Conservation (phyloP, 306 rosid genomes). For the Fragaria vesca region DNA sequence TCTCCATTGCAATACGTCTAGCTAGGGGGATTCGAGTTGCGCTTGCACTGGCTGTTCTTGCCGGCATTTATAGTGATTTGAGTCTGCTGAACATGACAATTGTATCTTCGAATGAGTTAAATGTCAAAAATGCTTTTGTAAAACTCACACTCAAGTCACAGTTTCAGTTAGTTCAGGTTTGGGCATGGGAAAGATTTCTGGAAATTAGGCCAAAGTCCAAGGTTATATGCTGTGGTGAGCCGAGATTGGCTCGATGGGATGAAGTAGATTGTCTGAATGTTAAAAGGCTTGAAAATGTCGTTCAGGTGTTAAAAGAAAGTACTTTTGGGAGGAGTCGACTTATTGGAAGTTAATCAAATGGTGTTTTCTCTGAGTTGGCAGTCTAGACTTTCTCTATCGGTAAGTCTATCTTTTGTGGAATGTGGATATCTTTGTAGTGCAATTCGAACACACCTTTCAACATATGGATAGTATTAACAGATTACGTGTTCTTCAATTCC, state of each 20-base stretch:
- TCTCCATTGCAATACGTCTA: constrained; percentile 26
- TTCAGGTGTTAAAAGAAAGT: neutral
- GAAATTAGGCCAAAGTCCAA: constrained; percentile 38
- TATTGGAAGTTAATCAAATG: neutral
- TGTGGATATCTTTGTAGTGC: neutral
- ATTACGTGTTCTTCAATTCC: no score
- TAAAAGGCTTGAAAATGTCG: neutral
- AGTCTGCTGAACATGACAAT: constrained; percentile 14
- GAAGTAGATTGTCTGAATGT: constrained; percentile 17
- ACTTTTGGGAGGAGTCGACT: neutral
- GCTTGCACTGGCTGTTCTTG: constrained; percentile 16
- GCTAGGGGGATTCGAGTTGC: constrained; percentile 22
- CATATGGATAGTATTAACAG: no score
- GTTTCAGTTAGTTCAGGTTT: constrained; percentile 55
- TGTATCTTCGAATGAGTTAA: constrained; percentile 1
- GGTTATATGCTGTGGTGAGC: constrained; percentile 1
- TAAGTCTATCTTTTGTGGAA: neutral
- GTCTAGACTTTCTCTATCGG: neutral
- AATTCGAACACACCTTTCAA: no score
- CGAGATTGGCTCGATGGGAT: constrained; percentile 40
- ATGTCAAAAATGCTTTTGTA: neutral
- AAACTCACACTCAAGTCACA: constrained; percentile 34
- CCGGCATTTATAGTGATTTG: constrained; percentile 20
- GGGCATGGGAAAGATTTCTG: constrained; percentile 57
- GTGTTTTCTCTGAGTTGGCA: neutral